These are phyloP conservation scores for Ophiostoma sp. DNA, from an alignment of 2,329 filamentous ascomycete species.

Conservation along the genomic window DNA sequence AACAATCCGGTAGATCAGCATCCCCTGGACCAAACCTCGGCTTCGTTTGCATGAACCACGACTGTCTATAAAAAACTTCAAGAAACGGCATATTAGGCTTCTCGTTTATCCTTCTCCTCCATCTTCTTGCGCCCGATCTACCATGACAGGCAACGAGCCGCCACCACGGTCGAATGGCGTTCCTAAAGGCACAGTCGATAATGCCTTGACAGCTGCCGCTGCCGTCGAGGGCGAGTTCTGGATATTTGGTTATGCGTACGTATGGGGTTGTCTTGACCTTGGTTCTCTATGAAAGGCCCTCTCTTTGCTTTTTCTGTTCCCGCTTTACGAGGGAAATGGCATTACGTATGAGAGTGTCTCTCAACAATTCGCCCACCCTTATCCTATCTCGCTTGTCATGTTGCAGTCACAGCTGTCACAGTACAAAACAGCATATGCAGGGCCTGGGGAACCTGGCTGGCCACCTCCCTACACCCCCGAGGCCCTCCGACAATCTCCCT, in stretches of 20 bases:
- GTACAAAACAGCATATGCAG: neutral
- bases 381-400: neutral
- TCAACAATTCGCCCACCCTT: neutral
- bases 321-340: neutral
- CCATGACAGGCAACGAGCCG: slow-evolving; percentile 20
- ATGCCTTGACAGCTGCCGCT: slow-evolving; percentile 14
- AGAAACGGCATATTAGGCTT: neutral
- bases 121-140: neutral
- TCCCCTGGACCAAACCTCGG: neutral
- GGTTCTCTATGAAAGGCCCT: neutral
- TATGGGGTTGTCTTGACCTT: neutral
- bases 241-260: slow-evolving; percentile 93
- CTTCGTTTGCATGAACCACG: neutral
- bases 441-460: neutral
- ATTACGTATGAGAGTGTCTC: neutral
- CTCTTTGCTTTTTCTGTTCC: neutral
- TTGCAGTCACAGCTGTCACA: neutral
- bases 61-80: neutral
- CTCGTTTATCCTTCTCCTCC: neutral
- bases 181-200: slow-evolving; percentile 5
- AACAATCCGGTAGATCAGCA: neutral
- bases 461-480: neutral
- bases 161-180: neutral
- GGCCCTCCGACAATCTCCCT: neutral
- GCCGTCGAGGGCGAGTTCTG: slow-evolving; percentile 67